Base-by-base conservation (phyloP, 176 grass and related monocot species). In the Eremochloa ophiuroides region DNA sequence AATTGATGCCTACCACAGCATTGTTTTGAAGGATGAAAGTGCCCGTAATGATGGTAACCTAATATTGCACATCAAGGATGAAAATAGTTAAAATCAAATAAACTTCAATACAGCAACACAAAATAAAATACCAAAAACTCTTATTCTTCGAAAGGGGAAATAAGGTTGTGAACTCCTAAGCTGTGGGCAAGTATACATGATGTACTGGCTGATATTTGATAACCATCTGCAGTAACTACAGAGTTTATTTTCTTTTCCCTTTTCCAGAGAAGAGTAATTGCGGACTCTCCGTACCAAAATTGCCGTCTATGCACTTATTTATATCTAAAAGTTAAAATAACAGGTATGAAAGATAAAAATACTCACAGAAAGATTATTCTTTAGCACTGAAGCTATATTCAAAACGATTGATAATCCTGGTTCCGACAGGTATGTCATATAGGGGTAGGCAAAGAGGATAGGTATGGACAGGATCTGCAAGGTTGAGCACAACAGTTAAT, bases 401-500 rank as follows among this genome's bases (percentile, higher is more conserved):
- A 91, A 62, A 39, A 91, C 3, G 25, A 94, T 25, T 11, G 74
- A 77, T 43, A 91, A 83, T 87, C n/a, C 63, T 69, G 85, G 67
- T 83, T 43, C 84, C 14, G 92, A 94, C 9, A 94, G 63, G 30
- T 89, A 66, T 9, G 89, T 79, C 86, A 94, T 89, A 28, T 71
- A 94, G 13, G 92, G 92, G 80, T 79, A 94, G n/a, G 86, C 83
- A 50, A 77, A 90, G 28, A 94, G 84, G 67, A 94, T 85, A 39
- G 89, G 89, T 85, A 94, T 79, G 66, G 53, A 79, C 22, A 91
- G 12, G 74, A 66, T 34, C 91, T 94, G 88, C 70, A 88, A 27
- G 25, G 7, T 61, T 11, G 18, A 79, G 16, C 31, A 69, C 10
- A 69, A 18, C 10, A 22, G 13, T 48, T 73, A n/a, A 78, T 71